Evolutionary conservation across 2,329 filamentous ascomycete species (phyloP).

Genomic region (Penicillium nordicum): DNA sequence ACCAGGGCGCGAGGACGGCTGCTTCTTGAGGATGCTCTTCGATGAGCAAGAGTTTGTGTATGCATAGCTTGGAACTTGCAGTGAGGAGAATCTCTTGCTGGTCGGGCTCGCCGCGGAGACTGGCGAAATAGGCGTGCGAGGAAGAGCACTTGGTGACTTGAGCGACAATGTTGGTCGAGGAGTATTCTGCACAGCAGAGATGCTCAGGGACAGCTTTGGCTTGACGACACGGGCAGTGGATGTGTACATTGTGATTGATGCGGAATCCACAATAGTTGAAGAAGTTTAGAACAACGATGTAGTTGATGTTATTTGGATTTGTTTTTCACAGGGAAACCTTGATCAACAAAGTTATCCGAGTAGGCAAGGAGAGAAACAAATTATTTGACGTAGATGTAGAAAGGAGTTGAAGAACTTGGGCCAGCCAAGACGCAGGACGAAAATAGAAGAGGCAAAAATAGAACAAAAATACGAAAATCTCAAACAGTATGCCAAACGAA

Average conservation of each 20-base stretch:
- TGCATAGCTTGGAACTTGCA: constrained; percentile 40
- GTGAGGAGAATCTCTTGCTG: constrained; percentile 41
- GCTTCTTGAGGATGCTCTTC: constrained; percentile 50
- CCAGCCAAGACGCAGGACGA: constrained; percentile 43
- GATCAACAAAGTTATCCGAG: constrained; percentile 34
- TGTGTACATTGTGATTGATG: constrained; percentile 38
- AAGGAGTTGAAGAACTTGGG: constrained; percentile 33
- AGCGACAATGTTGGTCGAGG: constrained; percentile 40
- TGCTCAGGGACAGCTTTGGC: constrained; percentile 48
- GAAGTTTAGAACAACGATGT: constrained; percentile 5
- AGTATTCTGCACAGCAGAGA: constrained; percentile 37
- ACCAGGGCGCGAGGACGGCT: constrained; percentile 17
- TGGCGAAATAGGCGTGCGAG: constrained; percentile 45
- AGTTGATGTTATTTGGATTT: constrained; percentile 1
- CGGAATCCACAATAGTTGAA: neutral
- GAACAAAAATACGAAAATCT: constrained; percentile 28
- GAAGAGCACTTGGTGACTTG: constrained; percentile 41
- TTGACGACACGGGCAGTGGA: constrained; percentile 38
- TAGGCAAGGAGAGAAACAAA: constrained; percentile 7
- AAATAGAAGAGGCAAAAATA: constrained; percentile 35
- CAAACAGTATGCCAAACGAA: constrained; percentile 31
- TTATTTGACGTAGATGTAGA: constrained; percentile 20
- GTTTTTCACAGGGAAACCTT: constrained; percentile 21
- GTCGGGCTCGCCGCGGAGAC: constrained; percentile 42
- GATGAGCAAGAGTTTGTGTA: constrained; percentile 46